Base-by-base conservation (phyloP, 352 stramenopile genomes). In the Phytophthora rubi region DNA sequence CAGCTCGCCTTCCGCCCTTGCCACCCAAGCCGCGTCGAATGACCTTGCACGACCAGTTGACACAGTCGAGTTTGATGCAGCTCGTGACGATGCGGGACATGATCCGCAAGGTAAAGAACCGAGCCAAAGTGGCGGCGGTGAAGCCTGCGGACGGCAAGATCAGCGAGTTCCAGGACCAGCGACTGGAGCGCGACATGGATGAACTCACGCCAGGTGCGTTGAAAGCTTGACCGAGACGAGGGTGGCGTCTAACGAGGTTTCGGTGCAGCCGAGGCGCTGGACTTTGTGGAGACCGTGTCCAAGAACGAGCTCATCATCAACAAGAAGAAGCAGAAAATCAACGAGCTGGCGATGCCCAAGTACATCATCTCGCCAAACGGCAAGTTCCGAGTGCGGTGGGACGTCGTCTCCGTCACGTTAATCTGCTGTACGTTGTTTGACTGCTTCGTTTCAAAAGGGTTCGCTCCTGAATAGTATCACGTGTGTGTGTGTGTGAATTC, bases 271-370 rank as follows among this genome's bases (percentile, higher is more conserved):
- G 85, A 95, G 77, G 85, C 88, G 0, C 70, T 93, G 35, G 77
- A 91, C 59, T 92, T 95, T 76, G 88, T 93, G 21, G 84, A 93
- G 69, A 80, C 80, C 1, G 85, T 83, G 12, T 89, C 83, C 12
- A 86, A 86, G 59, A 86, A 96, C 16, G 89, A 89, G 44, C 87
- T 91, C 54, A 90, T 96, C 54, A 94, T 97, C 54, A 97, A 96
- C 65, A 90, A 95, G 62, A 90, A 90, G 56, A 85, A 90, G 47
- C 79, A 93, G 51, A 85, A 89, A 21, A 89, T 96, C 58, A 86
- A 97, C 51, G 89, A 96, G 35, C 88, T 83, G 12, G 93, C 64
- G 37, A 85, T 98, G 12, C 88, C 85, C 1, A 85, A 76, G 67
- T 93, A 84, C 53, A 70, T 95, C 57, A 88, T 93, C 44, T 93